Base-by-base conservation (phyloP, 345 rosid genomes). In the Pugionium cornutum region DNA sequence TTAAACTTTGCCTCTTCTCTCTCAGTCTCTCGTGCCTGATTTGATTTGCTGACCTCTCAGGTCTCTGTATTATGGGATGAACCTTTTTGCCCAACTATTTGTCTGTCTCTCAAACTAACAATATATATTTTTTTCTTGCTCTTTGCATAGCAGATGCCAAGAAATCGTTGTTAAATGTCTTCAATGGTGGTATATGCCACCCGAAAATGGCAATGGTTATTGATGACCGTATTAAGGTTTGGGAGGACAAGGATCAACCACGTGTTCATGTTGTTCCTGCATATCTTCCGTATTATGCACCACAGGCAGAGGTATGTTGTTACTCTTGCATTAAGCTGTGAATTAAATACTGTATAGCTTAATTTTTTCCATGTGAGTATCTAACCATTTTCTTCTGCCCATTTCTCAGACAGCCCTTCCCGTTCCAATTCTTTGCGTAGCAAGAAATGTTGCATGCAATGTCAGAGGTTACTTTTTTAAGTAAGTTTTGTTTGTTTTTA, bases 181-280 rank as follows among this genome's bases (percentile, higher is more conserved):
- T 95, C 76, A 88, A 72, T 71, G 89, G 86, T 75, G 92, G 97
- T 39, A 71, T 77, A 8, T 91, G 96, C 81, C 96, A 95, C 79
- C 99, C 97, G 34, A 91, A 87, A 79, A 87, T 95, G 99, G 99
- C 99, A 54, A 86, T 95, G 96, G 92, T 95, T 70, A 87, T 95
- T 75, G 99, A 95, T 85, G 97, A 91, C 65, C 95, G 99, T 51
- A 73, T 79, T 48, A 95, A 89, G 82, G 97, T 91, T 58, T 95
- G 95, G 99, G 99, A 95, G 79, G 96, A 95, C 64, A 87, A 82
- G 85, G 99, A 95, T 80, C 99, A 95, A 78, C 88, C 92, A 32
- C 83, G 96, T 62, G 99, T 94, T 70, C 99, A 94, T 78, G 96
- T 84, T 37, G 99, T 94, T 62, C 92, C 96, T 52, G 80, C 96